Conservation (phyloP, 2,329 filamentous ascomycete species). For the Talaromyces sp. region DNA sequence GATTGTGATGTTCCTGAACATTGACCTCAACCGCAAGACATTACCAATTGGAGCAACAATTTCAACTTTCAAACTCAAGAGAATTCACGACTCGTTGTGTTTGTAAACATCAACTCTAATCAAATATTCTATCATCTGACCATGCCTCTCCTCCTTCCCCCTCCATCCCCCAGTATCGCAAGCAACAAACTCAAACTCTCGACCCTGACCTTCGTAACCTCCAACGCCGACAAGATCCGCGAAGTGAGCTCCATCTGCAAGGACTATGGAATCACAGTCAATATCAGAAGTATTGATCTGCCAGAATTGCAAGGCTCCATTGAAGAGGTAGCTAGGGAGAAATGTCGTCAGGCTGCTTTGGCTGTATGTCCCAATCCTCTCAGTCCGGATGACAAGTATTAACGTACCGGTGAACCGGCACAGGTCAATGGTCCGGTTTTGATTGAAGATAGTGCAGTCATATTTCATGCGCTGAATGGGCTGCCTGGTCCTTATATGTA, state of each 20-base stretch:
- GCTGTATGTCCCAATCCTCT: not conserved
- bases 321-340: conserved; percentile 77
- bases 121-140: not conserved
- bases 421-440: conserved; percentile 76
- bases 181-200: conserved; percentile 12
- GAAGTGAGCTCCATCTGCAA: conserved; percentile 77
- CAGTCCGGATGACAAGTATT: not conserved
- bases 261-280: conserved; percentile 62
- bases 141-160: not conserved
- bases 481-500: conserved; percentile 88
- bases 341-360: conserved; percentile 69
- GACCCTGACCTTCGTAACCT: conserved; percentile 66
- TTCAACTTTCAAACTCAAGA: not conserved
- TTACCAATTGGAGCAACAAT: not conserved
- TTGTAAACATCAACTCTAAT: not conserved
- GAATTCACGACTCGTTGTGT: not conserved
- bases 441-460: conserved; percentile 85
- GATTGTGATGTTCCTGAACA: not conserved
- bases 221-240: conserved; percentile 80
- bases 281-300: conserved; percentile 57
- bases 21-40: not conserved
- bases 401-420: not conserved
- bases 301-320: conserved; percentile 81
- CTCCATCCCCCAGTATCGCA: not conserved
- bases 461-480: conserved; percentile 76